Evolutionary conservation across 1,284 basidiomycete species (phyloP).

Genomic region (Ceratobasidium papillatum): DNA sequence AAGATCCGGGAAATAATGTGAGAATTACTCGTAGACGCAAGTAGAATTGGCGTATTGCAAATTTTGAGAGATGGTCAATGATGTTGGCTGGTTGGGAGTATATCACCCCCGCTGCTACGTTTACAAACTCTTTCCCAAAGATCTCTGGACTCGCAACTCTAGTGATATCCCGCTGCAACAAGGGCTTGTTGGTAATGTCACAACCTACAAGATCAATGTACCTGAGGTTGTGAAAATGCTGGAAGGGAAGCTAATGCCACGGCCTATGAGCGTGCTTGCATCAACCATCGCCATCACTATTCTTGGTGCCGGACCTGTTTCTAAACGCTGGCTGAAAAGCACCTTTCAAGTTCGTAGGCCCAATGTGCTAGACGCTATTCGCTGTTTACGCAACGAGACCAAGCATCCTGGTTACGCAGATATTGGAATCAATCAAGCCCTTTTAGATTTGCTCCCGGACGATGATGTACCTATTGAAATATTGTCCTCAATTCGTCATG

Average conservation of each 20-base stretch:
- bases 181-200: conserved; percentile 53
- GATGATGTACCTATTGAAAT: conserved; percentile 42
- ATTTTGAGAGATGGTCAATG: no score
- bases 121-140: conserved; percentile 51
- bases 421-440: neutral
- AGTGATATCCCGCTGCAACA: conserved; percentile 46
- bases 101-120: conserved; percentile 50
- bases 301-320: conserved; percentile 50
- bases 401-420: conserved; percentile 35
- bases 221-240: conserved; percentile 50
- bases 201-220: conserved; percentile 49
- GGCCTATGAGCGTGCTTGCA: conserved; percentile 48
- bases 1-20: no score
- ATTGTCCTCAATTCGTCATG: neutral
- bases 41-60: no score
- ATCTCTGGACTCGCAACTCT: conserved; percentile 36
- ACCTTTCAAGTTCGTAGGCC: conserved; percentile 50
- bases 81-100: no score
- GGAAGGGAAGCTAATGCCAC: conserved; percentile 52
- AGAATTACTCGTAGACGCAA: no score
- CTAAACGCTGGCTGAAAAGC: conserved; percentile 46
- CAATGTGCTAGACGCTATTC: conserved; percentile 46
- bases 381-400: conserved; percentile 6
- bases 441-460: conserved; percentile 28
- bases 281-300: conserved; percentile 52